Evolutionary conservation across 345 rosid species (phyloP).

Genomic region (Euphorbia peplus): DNA sequence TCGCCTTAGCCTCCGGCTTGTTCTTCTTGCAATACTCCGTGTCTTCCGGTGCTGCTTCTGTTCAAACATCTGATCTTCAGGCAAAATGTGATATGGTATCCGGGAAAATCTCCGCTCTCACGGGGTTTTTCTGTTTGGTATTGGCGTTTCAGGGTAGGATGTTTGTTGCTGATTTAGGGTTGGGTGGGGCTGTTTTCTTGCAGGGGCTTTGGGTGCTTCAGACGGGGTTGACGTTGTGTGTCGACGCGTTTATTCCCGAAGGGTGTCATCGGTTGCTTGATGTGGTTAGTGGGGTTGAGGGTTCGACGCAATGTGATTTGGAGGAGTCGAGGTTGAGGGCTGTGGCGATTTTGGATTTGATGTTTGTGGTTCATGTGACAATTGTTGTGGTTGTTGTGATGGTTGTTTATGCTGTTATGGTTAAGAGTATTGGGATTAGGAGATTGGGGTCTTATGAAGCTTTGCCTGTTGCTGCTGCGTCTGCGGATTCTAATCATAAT

Average conservation of each 20-base stretch:
- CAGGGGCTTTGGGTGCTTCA: conserved; percentile 90
- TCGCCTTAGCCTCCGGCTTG: conserved; percentile 69
- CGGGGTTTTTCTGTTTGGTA: conserved; percentile 56
- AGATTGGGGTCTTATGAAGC: conserved; percentile 78
- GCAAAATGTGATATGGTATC: conserved; percentile 75
- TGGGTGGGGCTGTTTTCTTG: conserved; percentile 62
- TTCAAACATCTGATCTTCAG: conserved; percentile 79
- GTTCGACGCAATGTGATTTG: conserved; percentile 80
- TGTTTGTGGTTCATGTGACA: conserved; percentile 66
- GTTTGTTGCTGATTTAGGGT: conserved; percentile 67
- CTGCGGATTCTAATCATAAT: conserved; percentile 25
- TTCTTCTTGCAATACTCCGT: conserved; percentile 71
- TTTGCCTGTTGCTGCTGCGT: conserved; percentile 60
- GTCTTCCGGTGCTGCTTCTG: conserved; percentile 56
- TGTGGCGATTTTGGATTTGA: conserved; percentile 75
- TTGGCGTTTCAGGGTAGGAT: conserved; percentile 66
- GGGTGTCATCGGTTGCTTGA: conserved; percentile 81
- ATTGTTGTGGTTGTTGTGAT: conserved; percentile 54
- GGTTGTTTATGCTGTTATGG: conserved; percentile 50
- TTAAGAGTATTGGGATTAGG: conserved; percentile 44
- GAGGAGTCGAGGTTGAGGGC: conserved; percentile 77
- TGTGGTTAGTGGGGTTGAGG: conserved; percentile 69
- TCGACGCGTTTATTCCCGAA: conserved; percentile 80
- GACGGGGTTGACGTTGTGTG: conserved; percentile 83
- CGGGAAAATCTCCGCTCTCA: conserved; percentile 55